Evolutionary conservation across 2,329 filamentous ascomycete species (phyloP), one percentile per base, ranked within the genome.

Genomic region (Pseudopyricularia javanii): DNA sequence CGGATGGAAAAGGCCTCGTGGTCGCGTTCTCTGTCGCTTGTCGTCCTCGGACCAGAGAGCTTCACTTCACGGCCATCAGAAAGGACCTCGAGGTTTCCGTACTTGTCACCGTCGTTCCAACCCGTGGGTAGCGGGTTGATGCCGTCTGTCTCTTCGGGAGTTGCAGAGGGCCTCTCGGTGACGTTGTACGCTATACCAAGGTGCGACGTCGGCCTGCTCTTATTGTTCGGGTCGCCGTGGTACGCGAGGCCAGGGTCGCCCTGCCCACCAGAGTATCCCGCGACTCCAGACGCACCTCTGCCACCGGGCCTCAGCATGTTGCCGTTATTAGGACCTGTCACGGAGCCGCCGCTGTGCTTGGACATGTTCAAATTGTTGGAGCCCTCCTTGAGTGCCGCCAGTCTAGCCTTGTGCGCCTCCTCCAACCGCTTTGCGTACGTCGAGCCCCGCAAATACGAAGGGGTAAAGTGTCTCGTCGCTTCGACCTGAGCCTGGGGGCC

Each of bases 91-190:
- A 97, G 71, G 2, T 81, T 80, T 30, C 68, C 67, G 59, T 80
- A 82, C 66, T 88, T 91, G 65, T 96, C 90, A 32, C 78, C 74
- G 49, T 83, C 84, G 60, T 83, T 94, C 91, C 90, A 97, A 61
- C 78, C 79, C 4, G 85, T 83, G 17, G 93, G 93, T 57, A 97
- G 74, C 8, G 86, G 84, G 54, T 79, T 74, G 43, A 88, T 64
- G 1, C 61, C 51, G 22, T 74, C 71, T 49, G 86, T 80, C 33
- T 86, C 79, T 35, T 85, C 79, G 34, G 70, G 24, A 15, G 50
- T 26, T 24, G 28, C 30, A 30, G 73, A 67, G 0, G 84, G 79
- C 58, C 87, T 83, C 70, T 96, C 91, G 59, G 94, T 83, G 55
- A 95, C 76, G 62, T 94, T 89, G 66, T 88, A 88, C 15, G 86